These are phyloP conservation scores for Backusella sp. DNA, from an alignment of 192 early-diverging fungal species.

Conservation along the genomic window DNA sequence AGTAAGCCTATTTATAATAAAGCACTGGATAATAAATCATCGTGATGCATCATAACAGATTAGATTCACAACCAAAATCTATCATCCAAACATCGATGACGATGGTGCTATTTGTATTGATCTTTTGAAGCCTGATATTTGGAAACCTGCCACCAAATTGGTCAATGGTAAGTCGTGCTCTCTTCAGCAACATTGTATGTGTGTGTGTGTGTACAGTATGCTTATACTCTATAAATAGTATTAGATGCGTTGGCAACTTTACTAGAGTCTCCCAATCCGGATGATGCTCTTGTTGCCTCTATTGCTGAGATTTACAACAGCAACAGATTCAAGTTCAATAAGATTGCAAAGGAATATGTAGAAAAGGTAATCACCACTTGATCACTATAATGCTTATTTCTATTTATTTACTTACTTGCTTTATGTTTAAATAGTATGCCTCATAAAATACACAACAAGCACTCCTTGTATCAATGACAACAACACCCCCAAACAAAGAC, in stretches of 20 bases:
- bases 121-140: constrained; percentile 75
- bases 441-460: not conserved
- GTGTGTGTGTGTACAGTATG: too few species aligned
- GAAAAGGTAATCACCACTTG: constrained; percentile 50
- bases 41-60: constrained; percentile 41
- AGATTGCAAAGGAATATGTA: constrained; percentile 71
- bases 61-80: constrained; percentile 76
- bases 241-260: constrained; percentile 61
- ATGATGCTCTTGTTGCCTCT: constrained; percentile 73
- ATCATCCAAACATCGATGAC: constrained; percentile 75
- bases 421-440: not conserved
- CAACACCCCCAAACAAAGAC: too few species aligned
- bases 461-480: not conserved
- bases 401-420: not conserved
- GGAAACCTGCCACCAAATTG: constrained; percentile 82
- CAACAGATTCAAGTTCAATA: constrained; percentile 60
- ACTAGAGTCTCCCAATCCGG: constrained; percentile 76
- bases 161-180: constrained; percentile 45
- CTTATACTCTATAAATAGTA: constrained; percentile 37
- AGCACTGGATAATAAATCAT: too few species aligned
- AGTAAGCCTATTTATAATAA: not conserved
- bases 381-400: not conserved
- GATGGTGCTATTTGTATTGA: constrained; percentile 78
- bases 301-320: constrained; percentile 74
- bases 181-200: too few species aligned